Percentiles rank a stretch among this genome's conserved stretches.
Evolutionary conservation across 2,329 filamentous ascomycete species (phyloP).

Genomic region (Teratosphaeria pseudoeucalypti): DNA sequence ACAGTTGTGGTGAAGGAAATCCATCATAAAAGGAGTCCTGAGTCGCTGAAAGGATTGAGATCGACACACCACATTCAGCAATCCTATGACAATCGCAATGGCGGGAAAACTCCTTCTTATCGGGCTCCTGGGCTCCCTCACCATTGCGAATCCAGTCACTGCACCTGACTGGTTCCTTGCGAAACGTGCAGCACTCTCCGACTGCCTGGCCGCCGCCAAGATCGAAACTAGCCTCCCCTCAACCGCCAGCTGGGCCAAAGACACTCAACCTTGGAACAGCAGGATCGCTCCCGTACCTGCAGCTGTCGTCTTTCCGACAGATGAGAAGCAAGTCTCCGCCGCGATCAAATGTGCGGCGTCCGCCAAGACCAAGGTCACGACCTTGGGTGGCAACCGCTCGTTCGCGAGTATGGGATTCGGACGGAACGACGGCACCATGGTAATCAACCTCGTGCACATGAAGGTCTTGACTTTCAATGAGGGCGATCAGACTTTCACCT

Average conservation of each 20-base stretch:
- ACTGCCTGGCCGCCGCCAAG: neutral
- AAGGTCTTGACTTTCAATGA: conserved; percentile 39
- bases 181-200: neutral
- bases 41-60: neutral
- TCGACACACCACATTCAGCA: neutral
- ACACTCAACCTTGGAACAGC: conserved; percentile 10
- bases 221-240: neutral
- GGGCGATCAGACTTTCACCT: conserved; percentile 20
- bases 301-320: conserved; percentile 35
- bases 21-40: neutral
- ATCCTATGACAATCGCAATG: neutral
- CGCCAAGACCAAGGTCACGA: conserved; percentile 37
- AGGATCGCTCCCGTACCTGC: conserved; percentile 25
- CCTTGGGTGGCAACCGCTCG: conserved; percentile 48
- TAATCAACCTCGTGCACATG: conserved; percentile 47
- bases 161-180: neutral
- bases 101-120: neutral
- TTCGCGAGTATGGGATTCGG: conserved; percentile 37
- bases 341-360: conserved; percentile 35
- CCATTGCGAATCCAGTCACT: neutral
- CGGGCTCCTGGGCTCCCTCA: neutral
- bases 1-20: too few relatives aligned
- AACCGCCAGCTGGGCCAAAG: neutral
- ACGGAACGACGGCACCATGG: conserved; percentile 42
- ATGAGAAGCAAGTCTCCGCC: conserved; percentile 31